Conservation (phyloP, 192 early-diverging fungal species). For the Umbelopsis isabellina region DNA sequence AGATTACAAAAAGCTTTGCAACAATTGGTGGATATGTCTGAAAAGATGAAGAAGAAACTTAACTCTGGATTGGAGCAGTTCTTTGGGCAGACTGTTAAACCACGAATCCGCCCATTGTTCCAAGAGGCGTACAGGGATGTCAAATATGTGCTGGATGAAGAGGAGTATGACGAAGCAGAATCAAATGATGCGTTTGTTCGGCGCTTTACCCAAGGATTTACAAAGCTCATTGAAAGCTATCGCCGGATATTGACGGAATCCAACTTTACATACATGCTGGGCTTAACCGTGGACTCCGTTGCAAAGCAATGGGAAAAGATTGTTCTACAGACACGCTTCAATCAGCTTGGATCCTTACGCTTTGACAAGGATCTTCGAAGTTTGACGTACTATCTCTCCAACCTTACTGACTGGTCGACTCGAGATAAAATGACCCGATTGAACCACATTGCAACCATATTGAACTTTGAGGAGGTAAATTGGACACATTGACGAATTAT, state of each 20-base stretch:
- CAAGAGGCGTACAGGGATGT: conserved; percentile 83
- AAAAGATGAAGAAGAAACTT: conserved; percentile 52
- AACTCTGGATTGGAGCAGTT: conserved; percentile 74
- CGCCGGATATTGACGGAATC: conserved; percentile 63
- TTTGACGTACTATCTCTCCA: conserved; percentile 67
- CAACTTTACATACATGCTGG: conserved; percentile 73
- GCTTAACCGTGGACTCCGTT: conserved; percentile 68
- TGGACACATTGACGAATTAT: conserved; percentile 8
- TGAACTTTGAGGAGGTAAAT: conserved; percentile 76
- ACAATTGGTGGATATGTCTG: conserved; percentile 58
- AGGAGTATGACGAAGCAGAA: conserved; percentile 87
- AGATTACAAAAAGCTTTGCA: conserved; percentile 62
- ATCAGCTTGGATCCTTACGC: conserved; percentile 86
- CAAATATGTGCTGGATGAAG: conserved; percentile 89
- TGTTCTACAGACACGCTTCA: conserved; percentile 85
- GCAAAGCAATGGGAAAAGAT: conserved; percentile 86
- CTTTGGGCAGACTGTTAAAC: conserved; percentile 77
- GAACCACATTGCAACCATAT: conserved; percentile 79
- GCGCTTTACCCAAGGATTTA: conserved; percentile 76
- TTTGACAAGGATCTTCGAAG: conserved; percentile 92
- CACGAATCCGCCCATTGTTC: conserved; percentile 76
- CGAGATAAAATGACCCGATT: conserved; percentile 83
- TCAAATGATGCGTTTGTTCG: conserved; percentile 82
- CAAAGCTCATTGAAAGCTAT: conserved; percentile 31
- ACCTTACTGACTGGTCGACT: conserved; percentile 58